A percentile compares a stretch with the other conserved stretches of the same genome.
Conservation (phyloP, 2,329 filamentous ascomycete genomes). For the Trichoderma polysporum region DNA sequence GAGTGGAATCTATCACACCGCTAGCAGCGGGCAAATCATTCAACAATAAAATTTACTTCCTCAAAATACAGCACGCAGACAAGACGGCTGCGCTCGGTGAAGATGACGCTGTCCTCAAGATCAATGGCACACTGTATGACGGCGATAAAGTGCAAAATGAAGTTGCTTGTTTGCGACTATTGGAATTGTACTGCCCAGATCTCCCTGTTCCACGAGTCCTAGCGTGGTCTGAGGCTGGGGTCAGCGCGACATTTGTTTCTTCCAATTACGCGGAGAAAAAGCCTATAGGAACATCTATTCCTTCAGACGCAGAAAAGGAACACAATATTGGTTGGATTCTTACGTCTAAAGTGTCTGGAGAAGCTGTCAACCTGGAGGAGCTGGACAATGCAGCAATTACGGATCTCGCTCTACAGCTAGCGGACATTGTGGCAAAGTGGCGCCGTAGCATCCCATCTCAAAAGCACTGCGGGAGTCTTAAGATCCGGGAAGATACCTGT, state of each 20-base stretch:
- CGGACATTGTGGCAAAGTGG: constrained; percentile 23
- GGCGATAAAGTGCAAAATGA: constrained; percentile 29
- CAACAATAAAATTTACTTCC: constrained; percentile 29
- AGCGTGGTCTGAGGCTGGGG: constrained; percentile 23
- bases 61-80: constrained; percentile 16
- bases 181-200: constrained; percentile 24
- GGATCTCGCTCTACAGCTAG: constrained; percentile 24
- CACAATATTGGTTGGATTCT: neutral
- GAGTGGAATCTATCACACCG: constrained; percentile 15
- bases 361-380: neutral
- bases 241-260: neutral
- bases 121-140: constrained; percentile 27
- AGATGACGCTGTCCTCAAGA: constrained; percentile 25
- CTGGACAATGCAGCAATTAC: constrained; percentile 18
- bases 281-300: neutral
- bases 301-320: neutral
- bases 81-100: neutral
- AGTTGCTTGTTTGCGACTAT: constrained; percentile 24
- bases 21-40: constrained; percentile 24
- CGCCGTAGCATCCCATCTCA: constrained; percentile 24
- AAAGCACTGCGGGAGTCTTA: neutral
- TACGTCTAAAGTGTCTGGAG: neutral
- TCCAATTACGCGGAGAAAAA: neutral
- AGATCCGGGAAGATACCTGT: neutral
- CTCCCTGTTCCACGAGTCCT: constrained; percentile 24